These are phyloP conservation scores for Metroxylon sagu DNA, from an alignment of 176 grass and related monocot species.

Conservation along the genomic window DNA sequence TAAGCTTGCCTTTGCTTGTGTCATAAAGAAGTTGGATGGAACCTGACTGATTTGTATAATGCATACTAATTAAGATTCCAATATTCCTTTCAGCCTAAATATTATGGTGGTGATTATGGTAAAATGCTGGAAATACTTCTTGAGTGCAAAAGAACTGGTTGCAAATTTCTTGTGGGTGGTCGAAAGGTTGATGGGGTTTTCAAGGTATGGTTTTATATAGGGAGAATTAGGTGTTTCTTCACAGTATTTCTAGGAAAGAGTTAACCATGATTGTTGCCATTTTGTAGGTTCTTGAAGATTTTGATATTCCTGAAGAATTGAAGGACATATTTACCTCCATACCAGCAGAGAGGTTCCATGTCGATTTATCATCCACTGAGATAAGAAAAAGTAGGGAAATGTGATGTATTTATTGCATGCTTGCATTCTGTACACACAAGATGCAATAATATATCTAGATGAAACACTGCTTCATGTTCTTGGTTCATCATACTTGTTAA, in stretches of 20 bases:
- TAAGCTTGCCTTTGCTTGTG: too few relatives aligned
- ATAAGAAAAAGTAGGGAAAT: constrained; percentile 42
- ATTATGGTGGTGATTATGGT: constrained; percentile 66
- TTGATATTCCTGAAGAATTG: constrained; percentile 67
- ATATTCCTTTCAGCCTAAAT: constrained; percentile 56
- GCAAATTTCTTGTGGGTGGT: constrained; percentile 80
- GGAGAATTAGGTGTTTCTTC: not conserved
- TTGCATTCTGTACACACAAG: too few relatives aligned
- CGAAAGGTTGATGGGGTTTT: constrained; percentile 81
- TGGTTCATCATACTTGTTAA: too few relatives aligned
- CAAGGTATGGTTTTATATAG: constrained; percentile 48
- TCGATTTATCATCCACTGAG: constrained; percentile 83
- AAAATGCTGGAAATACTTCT: constrained; percentile 86
- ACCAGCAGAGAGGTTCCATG: constrained; percentile 58
- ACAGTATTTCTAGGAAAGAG: constrained; percentile 1
- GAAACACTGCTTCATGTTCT: too few relatives aligned
- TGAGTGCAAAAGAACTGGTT: constrained; percentile 75
- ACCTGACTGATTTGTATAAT: too few relatives aligned
- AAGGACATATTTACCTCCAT: constrained; percentile 76
- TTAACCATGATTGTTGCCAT: constrained; percentile 4
- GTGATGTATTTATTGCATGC: constrained; percentile 16
- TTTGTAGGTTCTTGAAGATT: constrained; percentile 64
- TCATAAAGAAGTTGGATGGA: too few relatives aligned
- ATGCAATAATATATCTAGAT: too few relatives aligned
- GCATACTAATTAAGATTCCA: not conserved